A percentile compares a stretch with the other conserved stretches of the same genome.
These are phyloP conservation scores for Ceratobasidium sp. DNA, from an alignment of 1,284 basidiomycete species.

Conservation along the genomic window DNA sequence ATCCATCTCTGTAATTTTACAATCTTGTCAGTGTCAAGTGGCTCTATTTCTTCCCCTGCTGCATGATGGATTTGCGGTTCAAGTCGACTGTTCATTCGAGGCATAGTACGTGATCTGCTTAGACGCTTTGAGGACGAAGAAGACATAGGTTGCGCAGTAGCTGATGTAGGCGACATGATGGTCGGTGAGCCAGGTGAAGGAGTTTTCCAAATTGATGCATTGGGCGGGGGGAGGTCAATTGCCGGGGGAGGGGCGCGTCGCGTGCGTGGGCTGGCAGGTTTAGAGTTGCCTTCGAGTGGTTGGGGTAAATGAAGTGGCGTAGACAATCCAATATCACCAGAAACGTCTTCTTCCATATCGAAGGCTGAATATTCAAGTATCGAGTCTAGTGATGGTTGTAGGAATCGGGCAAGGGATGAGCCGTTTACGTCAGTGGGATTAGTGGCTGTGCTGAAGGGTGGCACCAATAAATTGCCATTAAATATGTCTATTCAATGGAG, in stretches of 20 bases:
- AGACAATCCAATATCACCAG: constrained; percentile 37
- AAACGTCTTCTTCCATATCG: constrained; percentile 28
- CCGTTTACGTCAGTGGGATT: too few species aligned
- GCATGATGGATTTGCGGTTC: constrained; percentile 16
- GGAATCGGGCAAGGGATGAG: too few species aligned
- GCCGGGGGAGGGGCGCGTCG: constrained; percentile 25
- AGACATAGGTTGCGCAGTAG: neutral
- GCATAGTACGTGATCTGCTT: constrained; percentile 30
- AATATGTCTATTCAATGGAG: neutral
- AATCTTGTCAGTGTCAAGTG: constrained; percentile 62
- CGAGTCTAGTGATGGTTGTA: constrained; percentile 5
- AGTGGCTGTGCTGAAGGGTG: constrained; percentile 23
- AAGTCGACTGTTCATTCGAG: constrained; percentile 19
- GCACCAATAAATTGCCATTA: neutral
- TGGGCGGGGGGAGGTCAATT: neutral
- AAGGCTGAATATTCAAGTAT: neutral
- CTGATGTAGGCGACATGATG: constrained; percentile 29
- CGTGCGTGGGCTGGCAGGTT: neutral
- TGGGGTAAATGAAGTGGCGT: constrained; percentile 8
- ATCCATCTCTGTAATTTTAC: constrained; percentile 76
- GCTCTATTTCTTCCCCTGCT: constrained; percentile 19
- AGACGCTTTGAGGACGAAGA: neutral
- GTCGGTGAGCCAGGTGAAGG: constrained; percentile 39
- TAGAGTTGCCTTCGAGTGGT: neutral
- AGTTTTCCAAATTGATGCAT: constrained; percentile 29